These are phyloP conservation scores for Vitis rotundifolia DNA, from an alignment of 164 flowering plant genomes.

Conservation along the genomic window DNA sequence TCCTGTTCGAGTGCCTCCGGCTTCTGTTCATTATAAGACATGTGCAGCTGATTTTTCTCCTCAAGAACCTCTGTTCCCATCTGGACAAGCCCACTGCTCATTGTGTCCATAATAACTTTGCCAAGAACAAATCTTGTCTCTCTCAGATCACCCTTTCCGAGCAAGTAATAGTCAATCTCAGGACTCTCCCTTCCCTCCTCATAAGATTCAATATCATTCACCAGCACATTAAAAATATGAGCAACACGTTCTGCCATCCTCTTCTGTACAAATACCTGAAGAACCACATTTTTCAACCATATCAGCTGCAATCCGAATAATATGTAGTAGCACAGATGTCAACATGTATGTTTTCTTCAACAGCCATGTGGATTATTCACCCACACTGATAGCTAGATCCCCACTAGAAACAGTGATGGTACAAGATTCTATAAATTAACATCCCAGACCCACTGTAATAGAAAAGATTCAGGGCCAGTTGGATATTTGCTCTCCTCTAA, in stretches of 20 bases:
- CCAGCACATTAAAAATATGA: conserved; percentile 44
- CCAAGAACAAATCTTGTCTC: conserved; percentile 80
- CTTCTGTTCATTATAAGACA: neutral
- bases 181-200: conserved; percentile 21
- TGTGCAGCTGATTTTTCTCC: neutral
- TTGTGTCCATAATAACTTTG: conserved; percentile 65
- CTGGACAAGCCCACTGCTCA: conserved; percentile 34
- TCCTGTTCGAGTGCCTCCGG: neutral
- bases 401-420: neutral
- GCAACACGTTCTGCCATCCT: conserved; percentile 29
- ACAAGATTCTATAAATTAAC: too few relatives aligned
- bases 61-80: neutral
- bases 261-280: conserved; percentile 65
- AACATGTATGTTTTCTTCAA: neutral
- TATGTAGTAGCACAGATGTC: neutral
- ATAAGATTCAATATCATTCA: conserved; percentile 26
- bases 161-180: conserved; percentile 45
- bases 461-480: too few relatives aligned
- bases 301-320: neutral
- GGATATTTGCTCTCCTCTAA: too few relatives aligned
- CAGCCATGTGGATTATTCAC: neutral
- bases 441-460: too few relatives aligned
- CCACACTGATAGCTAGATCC: neutral
- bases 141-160: conserved; percentile 42
- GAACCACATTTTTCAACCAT: neutral